A percentile compares a stretch with the other conserved stretches of the same genome.
These are phyloP conservation scores for Dothistroma pini DNA, from an alignment of 2,329 filamentous ascomycete genomes.

Conservation along the genomic window DNA sequence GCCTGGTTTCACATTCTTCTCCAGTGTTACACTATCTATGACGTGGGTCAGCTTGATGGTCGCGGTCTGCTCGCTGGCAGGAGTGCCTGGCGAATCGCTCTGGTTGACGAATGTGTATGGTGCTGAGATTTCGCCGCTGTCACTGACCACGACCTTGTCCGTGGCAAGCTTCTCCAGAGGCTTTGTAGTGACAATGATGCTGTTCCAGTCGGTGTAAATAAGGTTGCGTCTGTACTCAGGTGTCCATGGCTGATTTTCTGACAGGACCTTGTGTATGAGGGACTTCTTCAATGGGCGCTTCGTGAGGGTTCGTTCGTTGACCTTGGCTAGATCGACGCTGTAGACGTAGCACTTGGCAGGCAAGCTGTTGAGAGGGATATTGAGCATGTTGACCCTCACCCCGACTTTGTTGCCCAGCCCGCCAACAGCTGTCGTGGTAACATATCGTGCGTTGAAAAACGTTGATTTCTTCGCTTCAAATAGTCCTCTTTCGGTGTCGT, in stretches of 20 bases:
- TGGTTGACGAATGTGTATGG: background rate
- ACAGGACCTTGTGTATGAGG: background rate
- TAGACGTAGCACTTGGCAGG: background rate
- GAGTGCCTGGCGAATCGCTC: background rate
- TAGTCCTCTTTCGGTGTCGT: too few species aligned
- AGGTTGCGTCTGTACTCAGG: background rate
- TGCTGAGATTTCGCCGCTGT: background rate
- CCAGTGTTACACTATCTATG: background rate
- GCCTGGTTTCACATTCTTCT: background rate
- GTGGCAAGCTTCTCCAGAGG: background rate
- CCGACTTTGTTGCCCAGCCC: background rate
- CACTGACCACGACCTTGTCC: background rate
- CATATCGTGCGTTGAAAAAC: slow-evolving; percentile 1
- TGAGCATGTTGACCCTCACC: slow-evolving; percentile 4
- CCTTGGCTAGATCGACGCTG: background rate
- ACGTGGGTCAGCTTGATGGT: background rate
- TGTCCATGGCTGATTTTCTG: background rate
- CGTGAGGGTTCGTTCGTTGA: background rate
- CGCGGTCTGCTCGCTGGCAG: background rate
- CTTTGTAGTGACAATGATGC: background rate
- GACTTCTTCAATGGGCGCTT: slow-evolving; percentile 1
- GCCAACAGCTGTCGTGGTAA: background rate
- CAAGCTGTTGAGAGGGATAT: background rate
- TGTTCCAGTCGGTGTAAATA: slow-evolving; percentile 6
- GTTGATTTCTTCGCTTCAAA: background rate